phyloP scores from a whole-genome alignment of 2,329 filamentous ascomycete species.

The Sporothrix variecibatus region DNA sequence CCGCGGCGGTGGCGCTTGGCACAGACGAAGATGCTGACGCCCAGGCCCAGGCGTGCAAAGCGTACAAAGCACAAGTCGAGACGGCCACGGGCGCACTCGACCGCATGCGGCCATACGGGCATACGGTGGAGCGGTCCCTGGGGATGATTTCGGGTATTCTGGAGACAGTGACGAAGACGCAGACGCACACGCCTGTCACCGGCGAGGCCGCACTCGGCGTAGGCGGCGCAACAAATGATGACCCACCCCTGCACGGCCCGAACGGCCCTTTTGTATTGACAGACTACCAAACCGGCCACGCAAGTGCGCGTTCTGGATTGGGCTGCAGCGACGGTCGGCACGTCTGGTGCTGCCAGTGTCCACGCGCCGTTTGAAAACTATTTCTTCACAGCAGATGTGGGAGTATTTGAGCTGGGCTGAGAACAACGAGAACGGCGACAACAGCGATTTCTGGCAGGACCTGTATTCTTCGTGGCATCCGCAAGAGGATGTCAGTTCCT shows the following conservation, averaged over 20 bases:
- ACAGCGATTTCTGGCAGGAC: constrained; percentile 3
- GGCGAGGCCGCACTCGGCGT: not conserved
- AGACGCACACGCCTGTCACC: not conserved
- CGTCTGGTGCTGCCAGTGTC: not conserved
- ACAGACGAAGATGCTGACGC: not conserved
- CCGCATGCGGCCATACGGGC: not conserved
- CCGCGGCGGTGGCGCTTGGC: not conserved
- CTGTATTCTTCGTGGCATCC: constrained; percentile 1
- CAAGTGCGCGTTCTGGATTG: constrained; percentile 1
- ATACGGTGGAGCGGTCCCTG: constrained; percentile 13
- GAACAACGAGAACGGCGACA: not conserved
- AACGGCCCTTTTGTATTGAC: not conserved
- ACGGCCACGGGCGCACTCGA: not conserved
- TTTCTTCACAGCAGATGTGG: constrained; percentile 16
- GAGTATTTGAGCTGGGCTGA: constrained; percentile 12
- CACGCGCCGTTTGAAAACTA: constrained; percentile 2
- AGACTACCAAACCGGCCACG: not conserved
- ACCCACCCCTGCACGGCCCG: not conserved
- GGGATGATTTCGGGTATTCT: constrained; percentile 7
- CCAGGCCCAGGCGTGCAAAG: constrained; percentile 1
- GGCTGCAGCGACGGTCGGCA: not conserved
- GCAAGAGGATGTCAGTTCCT: not conserved
- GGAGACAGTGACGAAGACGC: not conserved
- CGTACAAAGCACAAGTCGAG: not conserved
- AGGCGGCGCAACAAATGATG: not conserved